Base-by-base conservation (phyloP, 2,329 filamentous ascomycete genomes). In the Apiospora pterosperma region DNA sequence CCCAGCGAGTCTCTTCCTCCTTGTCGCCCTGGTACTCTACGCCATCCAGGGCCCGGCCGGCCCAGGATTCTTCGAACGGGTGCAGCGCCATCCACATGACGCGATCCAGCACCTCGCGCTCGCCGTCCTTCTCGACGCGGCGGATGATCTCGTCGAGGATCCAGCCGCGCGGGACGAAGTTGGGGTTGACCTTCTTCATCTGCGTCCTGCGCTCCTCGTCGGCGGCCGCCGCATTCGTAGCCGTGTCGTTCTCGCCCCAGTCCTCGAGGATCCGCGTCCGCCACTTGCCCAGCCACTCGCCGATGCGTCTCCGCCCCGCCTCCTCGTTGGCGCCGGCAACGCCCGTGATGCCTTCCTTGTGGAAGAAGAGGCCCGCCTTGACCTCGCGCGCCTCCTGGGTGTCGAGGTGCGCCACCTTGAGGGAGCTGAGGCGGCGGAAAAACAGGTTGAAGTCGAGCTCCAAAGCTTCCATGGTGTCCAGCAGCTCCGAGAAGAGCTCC, bases 401-500 rank as follows among this genome's bases (percentile, higher is more conserved):
- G 34, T 86, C 84, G 7, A 97, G 74, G 5, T 92, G 86, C 0
- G 78, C 77, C 1, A 93, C 67, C 36, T 80, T 85, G 21, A 97
- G 73, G 23, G 80, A 78, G 62, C 90, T 90, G 0, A 99, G 82
- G 10, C 90, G 86, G 42, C 96, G 87, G 84, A 98, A 98, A 75
- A 96, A 96, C 72, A 96, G 92, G 74, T 97, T 92, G 77, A 97
- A 99, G 76, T 99, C 96, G 2, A 99, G 80, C 73, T 96, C 92
- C 21, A 94, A 80, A 1, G 86, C 85, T 75, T 97, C 91, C 78
- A 99, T 83, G 0, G 87, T 89, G 74, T 97, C 93, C 0, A 99
- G 84, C 12, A 92, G 78, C 63, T 92, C 88, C n/a, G 90, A 93
- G 75, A 95, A 96, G 3, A 98, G 78, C 0, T 85, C 79, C 25